These are phyloP conservation scores for Cladophialophora exuberans DNA, from an alignment of 2,329 filamentous ascomycete species.

Conservation along the genomic window DNA sequence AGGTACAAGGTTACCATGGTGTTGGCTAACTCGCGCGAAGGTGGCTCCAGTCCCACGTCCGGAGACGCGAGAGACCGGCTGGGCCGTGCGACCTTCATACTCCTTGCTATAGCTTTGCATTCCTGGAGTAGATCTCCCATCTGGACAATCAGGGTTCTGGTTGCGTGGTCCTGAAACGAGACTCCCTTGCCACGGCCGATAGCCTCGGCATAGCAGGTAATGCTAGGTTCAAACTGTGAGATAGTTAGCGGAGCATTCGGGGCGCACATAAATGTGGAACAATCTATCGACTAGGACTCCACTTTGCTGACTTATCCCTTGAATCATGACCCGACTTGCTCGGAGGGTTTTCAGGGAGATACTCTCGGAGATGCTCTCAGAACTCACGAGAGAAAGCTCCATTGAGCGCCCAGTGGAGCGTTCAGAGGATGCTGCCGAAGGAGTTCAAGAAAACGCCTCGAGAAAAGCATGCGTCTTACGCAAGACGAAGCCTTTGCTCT, in stretches of 20 bases:
- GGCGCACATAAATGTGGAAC: background rate
- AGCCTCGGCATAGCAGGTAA: background rate
- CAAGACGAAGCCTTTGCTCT: too few species aligned
- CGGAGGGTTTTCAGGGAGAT: too few species aligned
- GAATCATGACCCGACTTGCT: too few species aligned
- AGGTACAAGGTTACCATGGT: conserved; percentile 23
- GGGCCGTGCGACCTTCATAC: conserved; percentile 31
- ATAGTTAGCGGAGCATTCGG: background rate
- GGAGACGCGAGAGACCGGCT: conserved; percentile 20
- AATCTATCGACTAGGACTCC: conserved; percentile 36
- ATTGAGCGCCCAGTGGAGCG: too few species aligned
- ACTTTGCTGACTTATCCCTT: conserved; percentile 17
- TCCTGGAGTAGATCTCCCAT: conserved; percentile 16
- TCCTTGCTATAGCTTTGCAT: conserved; percentile 35
- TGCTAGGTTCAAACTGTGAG: background rate
- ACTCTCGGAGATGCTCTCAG: too few species aligned
- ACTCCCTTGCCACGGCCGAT: conserved; percentile 1
- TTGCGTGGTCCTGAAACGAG: conserved; percentile 3
- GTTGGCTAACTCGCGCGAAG: conserved; percentile 17
- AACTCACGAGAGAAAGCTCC: too few species aligned
- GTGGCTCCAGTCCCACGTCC: background rate
- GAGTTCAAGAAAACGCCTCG: too few species aligned
- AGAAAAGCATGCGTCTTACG: too few species aligned
- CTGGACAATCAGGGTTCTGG: conserved; percentile 20
- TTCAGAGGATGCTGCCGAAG: too few species aligned